phyloP scores from a whole-genome alignment of 352 stramenopile species.

The Plasmopara muralis region DNA sequence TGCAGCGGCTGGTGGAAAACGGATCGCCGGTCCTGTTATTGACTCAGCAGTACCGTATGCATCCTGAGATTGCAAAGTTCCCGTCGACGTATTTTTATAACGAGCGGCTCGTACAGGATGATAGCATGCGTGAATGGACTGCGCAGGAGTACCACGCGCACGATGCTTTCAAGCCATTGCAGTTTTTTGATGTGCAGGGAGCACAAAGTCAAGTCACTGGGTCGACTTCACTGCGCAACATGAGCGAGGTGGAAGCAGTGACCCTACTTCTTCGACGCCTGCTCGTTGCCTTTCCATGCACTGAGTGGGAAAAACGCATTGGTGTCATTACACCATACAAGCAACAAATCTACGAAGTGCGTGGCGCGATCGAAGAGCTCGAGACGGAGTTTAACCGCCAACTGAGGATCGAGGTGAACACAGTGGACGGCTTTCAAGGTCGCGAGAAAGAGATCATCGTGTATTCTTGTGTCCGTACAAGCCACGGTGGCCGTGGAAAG shows the following conservation, averaged over 20 bases:
- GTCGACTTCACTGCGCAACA: slow-evolving; percentile 70
- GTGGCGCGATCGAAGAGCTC: slow-evolving; percentile 59
- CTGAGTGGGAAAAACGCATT: slow-evolving; percentile 88
- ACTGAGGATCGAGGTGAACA: slow-evolving; percentile 85
- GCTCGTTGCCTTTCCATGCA: slow-evolving; percentile 62
- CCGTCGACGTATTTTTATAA: slow-evolving; percentile 93
- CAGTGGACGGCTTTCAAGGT: slow-evolving; percentile 97
- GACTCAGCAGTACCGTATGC: slow-evolving; percentile 97
- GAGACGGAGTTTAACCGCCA: slow-evolving; percentile 37
- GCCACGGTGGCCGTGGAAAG: slow-evolving; percentile 59
- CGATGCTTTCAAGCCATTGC: slow-evolving; percentile 41
- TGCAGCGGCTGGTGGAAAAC: slow-evolving; percentile 92
- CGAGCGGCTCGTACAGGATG: slow-evolving; percentile 81
- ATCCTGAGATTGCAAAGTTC: slow-evolving; percentile 93
- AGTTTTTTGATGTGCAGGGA: slow-evolving; percentile 61
- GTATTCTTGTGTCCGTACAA: slow-evolving; percentile 95
- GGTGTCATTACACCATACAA: slow-evolving; percentile 99
- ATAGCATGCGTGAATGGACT: slow-evolving; percentile 74
- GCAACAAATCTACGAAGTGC: slow-evolving; percentile 92
- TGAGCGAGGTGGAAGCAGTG: slow-evolving; percentile 74
- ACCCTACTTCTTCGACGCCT: slow-evolving; percentile 88
- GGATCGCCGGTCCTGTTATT: slow-evolving; percentile 82
- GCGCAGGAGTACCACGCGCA: slow-evolving; percentile 55
- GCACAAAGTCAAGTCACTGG: slow-evolving; percentile 64
- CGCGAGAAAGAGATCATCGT: slow-evolving; percentile 98